Base-by-base conservation (phyloP, 345 rosid species). In the Triadica sebifera region DNA sequence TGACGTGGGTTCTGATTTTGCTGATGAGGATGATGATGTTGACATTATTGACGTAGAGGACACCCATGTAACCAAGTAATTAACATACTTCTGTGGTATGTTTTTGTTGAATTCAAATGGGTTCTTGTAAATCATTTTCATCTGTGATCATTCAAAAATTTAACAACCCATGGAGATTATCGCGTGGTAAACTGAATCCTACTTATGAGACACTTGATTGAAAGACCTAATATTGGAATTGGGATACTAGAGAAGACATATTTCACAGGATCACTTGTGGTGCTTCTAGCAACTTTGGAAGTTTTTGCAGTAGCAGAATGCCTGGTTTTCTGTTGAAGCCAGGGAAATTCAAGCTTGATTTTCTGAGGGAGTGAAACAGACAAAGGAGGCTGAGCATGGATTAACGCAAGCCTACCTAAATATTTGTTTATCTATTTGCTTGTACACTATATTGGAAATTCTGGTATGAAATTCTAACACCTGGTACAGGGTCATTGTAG, bases 11-110 rank as follows among this genome's bases (percentile, higher is more conserved):
- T 78, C 77, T 52, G 77, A 69, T 72, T 62, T 34, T 72, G 37
- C 43, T 4, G 81, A 79, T 62, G 83, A 62, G 38, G 81, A 73
- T 47, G 74, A 59, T 64, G 71, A 12, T 12, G 79, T 75, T 49
- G 77, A 74, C 67, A 74, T 59, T 25, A 34, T 70, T 22, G 73
- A 70, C 69, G 45, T 52, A 63, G 69, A 80, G 39, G 74, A 78
- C 6, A 76, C 72, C 47, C 64, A 22, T 69, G 70, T 59, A 53
- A 74, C 67, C 2, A 20, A 56, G 72, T 74, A 68, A 77, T 50
- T 55, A 12, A 25, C 8, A 29, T 29, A 37, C 37, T n/a, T 69
- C 70, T 17, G 60, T 19, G 19, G 25, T 71, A 45, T 22, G 43
- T 24, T 46, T 16, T 13, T 41, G 11, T 17, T 25, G 66, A 20